Conservation (phyloP, 2,329 filamentous ascomycete species). For the Fusarium ramigenum region DNA sequence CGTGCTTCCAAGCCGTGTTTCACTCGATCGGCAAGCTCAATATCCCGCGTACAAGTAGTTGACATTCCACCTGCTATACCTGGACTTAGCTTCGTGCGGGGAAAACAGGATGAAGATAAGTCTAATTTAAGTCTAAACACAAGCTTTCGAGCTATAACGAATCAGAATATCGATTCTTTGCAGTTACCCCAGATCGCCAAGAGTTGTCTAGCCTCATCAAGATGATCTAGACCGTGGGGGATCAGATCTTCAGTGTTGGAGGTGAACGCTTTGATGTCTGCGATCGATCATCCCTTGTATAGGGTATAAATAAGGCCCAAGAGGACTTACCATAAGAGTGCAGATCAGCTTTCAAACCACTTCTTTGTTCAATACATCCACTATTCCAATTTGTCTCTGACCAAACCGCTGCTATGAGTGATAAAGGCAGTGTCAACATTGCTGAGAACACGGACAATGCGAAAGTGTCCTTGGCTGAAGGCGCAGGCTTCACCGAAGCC, state of each 20-base stretch:
- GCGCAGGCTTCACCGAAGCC: neutral
- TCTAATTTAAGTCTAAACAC: neutral
- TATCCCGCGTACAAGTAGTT: neutral
- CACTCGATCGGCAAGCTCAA: no score
- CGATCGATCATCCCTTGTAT: fast-evolving
- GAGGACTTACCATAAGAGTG: neutral
- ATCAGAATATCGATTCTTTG: neutral
- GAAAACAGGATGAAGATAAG: neutral
- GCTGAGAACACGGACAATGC: neutral
- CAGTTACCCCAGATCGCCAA: neutral
- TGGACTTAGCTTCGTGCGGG: neutral
- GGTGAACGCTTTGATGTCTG: neutral
- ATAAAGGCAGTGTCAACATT: neutral
- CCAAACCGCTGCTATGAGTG: neutral
- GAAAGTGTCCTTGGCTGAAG: neutral
- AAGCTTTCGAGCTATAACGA: neutral
- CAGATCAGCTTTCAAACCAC: neutral
- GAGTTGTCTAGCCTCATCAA: neutral
- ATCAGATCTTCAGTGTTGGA: neutral
- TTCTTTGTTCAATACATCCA: neutral
- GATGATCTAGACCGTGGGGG: neutral
- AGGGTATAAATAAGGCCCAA: neutral
- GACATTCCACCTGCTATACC: neutral
- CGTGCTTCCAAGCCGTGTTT: neutral
- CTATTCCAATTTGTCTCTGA: neutral